Evolutionary conservation across 352 stramenopile species (phyloP).

Genomic region (Phytopythium ostracodes): DNA sequence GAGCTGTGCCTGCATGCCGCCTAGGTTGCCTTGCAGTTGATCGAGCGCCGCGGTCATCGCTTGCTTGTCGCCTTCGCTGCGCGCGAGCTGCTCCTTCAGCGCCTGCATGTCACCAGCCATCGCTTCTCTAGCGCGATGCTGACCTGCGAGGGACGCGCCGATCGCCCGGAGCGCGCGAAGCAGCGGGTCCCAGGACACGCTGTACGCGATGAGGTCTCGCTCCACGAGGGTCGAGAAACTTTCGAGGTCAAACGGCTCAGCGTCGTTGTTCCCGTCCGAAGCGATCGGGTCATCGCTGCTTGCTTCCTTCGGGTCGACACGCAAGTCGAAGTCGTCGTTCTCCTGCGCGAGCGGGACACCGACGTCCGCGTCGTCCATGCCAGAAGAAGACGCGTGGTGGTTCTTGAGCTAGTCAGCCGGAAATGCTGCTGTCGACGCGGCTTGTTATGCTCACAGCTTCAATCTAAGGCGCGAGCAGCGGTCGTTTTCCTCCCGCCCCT

Average conservation of each 20-base stretch:
- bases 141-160: slow-evolving; percentile 42
- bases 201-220: slow-evolving; percentile 68
- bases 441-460: background rate
- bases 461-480: background rate
- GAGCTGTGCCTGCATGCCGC: slow-evolving; percentile 42
- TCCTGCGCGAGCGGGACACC: background rate
- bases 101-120: slow-evolving; percentile 43
- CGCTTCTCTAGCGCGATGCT: slow-evolving; percentile 50
- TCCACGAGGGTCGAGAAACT: slow-evolving; percentile 57
- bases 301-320: slow-evolving; percentile 2
- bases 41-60: slow-evolving; percentile 38
- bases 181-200: slow-evolving; percentile 66
- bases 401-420: background rate
- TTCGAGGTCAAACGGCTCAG: slow-evolving; percentile 33
- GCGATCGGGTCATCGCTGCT: slow-evolving; percentile 3
- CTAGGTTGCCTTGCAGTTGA: slow-evolving; percentile 45
- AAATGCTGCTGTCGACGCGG: background rate
- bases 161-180: slow-evolving; percentile 60
- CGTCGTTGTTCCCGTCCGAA: slow-evolving; percentile 12
- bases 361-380: slow-evolving; percentile 4
- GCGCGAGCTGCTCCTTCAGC: slow-evolving; percentile 36
- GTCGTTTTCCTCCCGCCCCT: background rate
- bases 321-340: slow-evolving; percentile 4
- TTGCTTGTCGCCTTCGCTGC: slow-evolving; percentile 54
- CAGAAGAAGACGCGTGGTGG: background rate